phyloP scores from a whole-genome alignment of 1,284 basidiomycete species.

The Moesziomyces sp. region DNA sequence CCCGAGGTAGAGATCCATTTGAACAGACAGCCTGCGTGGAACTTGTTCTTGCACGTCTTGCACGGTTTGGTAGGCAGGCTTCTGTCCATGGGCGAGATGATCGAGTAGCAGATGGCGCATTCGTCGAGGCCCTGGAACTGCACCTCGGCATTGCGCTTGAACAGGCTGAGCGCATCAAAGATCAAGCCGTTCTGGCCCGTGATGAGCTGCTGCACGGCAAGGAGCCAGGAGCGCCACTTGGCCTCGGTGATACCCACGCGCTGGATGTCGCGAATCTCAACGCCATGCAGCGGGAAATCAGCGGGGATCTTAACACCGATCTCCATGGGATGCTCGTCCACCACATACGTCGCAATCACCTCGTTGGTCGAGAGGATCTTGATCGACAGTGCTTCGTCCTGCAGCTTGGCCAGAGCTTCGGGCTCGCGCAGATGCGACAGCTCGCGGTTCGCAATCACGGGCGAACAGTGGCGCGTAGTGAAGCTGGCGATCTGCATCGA shows the following conservation, averaged over 20 bases:
- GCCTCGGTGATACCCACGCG: conserved; percentile 84
- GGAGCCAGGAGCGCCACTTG: conserved; percentile 91
- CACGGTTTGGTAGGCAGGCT: conserved; percentile 91
- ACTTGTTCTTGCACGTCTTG: conserved; percentile 90
- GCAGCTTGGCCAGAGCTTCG: conserved; percentile 75
- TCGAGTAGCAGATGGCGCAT: conserved; percentile 73
- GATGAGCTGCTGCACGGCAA: conserved; percentile 90
- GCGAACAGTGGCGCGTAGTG: conserved; percentile 88
- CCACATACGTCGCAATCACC: conserved; percentile 75
- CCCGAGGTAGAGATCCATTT: conserved; percentile 90
- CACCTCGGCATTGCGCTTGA: conserved; percentile 89
- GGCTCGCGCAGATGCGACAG: conserved; percentile 80
- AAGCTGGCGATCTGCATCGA: conserved; percentile 80
- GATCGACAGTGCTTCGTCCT: conserved; percentile 83
- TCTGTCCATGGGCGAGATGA: conserved; percentile 90
- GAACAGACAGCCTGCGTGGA: conserved; percentile 74
- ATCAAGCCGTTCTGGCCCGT: conserved; percentile 87
- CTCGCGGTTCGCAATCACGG: conserved; percentile 85
- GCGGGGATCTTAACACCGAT: conserved; percentile 85
- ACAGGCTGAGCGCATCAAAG: conserved; percentile 87
- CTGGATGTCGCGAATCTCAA: conserved; percentile 87
- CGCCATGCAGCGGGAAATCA: conserved; percentile 89
- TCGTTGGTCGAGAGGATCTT: conserved; percentile 74
- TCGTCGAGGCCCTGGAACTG: conserved; percentile 66
- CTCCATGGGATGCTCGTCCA: conserved; percentile 95